Base-by-base conservation (phyloP, 345 rosid genomes). In the Triadica sebifera region DNA sequence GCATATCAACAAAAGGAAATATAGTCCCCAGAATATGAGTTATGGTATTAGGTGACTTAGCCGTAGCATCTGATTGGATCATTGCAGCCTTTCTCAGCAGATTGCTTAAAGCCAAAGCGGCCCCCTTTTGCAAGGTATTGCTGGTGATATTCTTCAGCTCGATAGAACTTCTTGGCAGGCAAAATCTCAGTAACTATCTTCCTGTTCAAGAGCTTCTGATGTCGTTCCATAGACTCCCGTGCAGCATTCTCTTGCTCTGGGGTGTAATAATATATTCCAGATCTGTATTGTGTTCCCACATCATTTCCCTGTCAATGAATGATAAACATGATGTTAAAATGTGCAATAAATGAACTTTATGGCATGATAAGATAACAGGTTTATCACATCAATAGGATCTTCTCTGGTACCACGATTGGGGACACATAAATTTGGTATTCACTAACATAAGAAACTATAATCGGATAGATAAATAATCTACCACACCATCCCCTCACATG, bases 51-150 rank as follows among this genome's bases (percentile, higher is more conserved):
- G 50, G 7, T 7, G 12, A 37, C 12, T 86, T 85, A 95, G 51
- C 98, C 99, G 20, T 94, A 94, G 90, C 98, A 95, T 67, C 89
- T 82, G 79, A 95, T 95, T 5, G 98, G 91, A 76, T 93, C 96
- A 17, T 85, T 90, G 92, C 99, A 95, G 65, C 96, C 93, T 75
- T 95, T 93, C 58, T 81, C 86, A 52, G 89, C 4, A 65, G 99
- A 91, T 75, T 95, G 99, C 52, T 81, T 89, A 1, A 37, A 80
- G 15, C 99, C 99, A 25, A 74, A 89, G 34, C 98, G 89, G 2
- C 99, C 98, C 24, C 98, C 99, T 75, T 95, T 93, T 4, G 84
- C 88, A 37, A 95, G 94, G 75, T 95, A 95, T 82, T 91, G 96
- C 82, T 95, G 99, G 72, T 95, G 98, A 75, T 91, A 81, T 39